Evolutionary conservation across 306 rosid species (phyloP).

Genomic region (Medicago truncatula): DNA sequence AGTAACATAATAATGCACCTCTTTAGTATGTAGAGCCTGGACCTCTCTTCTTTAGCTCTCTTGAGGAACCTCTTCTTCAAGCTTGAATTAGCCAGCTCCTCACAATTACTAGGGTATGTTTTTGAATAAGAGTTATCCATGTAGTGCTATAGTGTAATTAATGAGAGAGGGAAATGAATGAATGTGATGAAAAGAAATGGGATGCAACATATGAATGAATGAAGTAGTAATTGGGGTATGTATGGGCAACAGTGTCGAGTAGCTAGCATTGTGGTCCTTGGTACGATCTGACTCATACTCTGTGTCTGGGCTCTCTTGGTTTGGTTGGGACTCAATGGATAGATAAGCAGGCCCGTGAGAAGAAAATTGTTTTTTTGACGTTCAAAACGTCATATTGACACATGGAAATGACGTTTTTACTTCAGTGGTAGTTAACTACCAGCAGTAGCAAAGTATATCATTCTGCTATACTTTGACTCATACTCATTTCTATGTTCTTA

Average conservation of each 20-base stretch:
- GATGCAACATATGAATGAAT: not conserved
- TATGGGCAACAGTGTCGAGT: not conserved
- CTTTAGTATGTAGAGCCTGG: constrained; percentile 62
- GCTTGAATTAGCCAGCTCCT: constrained; percentile 31
- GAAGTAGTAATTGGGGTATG: not conserved
- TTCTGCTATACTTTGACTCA: too few species aligned
- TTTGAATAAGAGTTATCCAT: constrained; percentile 47
- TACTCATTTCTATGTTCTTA: too few species aligned
- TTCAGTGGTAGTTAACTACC: too few species aligned
- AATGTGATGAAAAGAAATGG: constrained; percentile 19
- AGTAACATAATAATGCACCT: constrained; percentile 63
- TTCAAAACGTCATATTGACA: too few species aligned
- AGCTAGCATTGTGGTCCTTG: constrained; percentile 30
- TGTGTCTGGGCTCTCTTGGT: constrained; percentile 26
- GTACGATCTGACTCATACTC: constrained; percentile 48
- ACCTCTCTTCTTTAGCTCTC: constrained; percentile 56
- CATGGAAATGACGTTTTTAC: too few species aligned
- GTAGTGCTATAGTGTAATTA: not conserved
- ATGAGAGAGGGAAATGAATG: not conserved
- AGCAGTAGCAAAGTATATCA: too few species aligned
- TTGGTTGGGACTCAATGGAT: not conserved
- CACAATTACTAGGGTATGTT: constrained; percentile 37
- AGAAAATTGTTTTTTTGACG: too few species aligned
- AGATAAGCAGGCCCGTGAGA: constrained; percentile 26
- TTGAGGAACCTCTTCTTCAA: constrained; percentile 57